Conservation (phyloP, 2,329 filamentous ascomycete genomes). For the Xylariaceae sp. region DNA sequence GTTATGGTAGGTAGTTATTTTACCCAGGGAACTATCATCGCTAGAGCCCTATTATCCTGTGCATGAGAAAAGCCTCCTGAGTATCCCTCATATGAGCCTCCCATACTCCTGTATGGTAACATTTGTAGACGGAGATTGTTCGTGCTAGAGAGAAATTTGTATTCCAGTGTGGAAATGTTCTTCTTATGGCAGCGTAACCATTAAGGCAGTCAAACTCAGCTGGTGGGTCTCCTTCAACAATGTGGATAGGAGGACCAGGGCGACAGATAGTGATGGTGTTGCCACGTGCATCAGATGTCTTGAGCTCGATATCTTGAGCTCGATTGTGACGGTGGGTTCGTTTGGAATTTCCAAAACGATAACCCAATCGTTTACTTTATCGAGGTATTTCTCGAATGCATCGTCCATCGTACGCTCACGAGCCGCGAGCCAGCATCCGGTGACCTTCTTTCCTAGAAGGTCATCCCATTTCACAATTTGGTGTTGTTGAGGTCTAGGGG, state of each 20-base stretch:
- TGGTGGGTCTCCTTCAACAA: background rate
- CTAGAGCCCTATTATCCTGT: too few relatives aligned
- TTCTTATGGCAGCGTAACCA: constrained; percentile 8
- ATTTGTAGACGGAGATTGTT: too few relatives aligned
- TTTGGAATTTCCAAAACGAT: constrained; percentile 7
- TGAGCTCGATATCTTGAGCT: background rate
- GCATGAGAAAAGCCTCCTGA: too few relatives aligned
- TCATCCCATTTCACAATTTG: background rate
- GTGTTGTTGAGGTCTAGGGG: too few relatives aligned
- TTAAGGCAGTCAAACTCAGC: background rate
- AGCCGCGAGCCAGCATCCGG: constrained; percentile 13
- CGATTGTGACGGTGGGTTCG: background rate
- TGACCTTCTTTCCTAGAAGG: constrained; percentile 1
- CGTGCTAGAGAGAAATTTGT: too few relatives aligned
- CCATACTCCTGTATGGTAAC: too few relatives aligned
- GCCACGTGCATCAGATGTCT: background rate
- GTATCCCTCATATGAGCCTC: too few relatives aligned
- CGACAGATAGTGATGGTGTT: constrained; percentile 5
- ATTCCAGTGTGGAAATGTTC: too few relatives aligned
- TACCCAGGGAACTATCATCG: too few relatives aligned
- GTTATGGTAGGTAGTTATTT: too few relatives aligned
- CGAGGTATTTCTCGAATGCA: background rate
- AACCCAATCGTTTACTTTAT: constrained; percentile 9
- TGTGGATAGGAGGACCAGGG: background rate
- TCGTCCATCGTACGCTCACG: constrained; percentile 1